Evolutionary conservation across 768 basidiomycete species (phyloP), one percentile per base, ranked within the genome.

Genomic region (Tulasnella sp.): DNA sequence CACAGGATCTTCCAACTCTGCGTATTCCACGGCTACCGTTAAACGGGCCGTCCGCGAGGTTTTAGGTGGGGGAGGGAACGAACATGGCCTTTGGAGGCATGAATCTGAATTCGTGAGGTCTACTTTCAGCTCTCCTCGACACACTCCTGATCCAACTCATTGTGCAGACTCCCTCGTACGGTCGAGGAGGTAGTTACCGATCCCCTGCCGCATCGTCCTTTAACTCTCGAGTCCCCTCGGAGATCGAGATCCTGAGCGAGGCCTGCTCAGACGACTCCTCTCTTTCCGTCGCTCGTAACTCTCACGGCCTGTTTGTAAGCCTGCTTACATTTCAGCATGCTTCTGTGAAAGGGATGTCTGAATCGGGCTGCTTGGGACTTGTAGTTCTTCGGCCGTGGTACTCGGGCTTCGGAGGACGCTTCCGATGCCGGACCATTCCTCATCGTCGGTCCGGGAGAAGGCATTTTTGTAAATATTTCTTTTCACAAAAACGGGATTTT

Each of bases 31-130:
- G 2, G 39, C 36, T 26, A 72, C 62, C 37, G 64, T 64, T 6
- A 72, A 72, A 41, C 5, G 7, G 22, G 42, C 62, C 19, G 32
- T 72, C 37, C 34, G 29, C 16, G 37, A 72, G 44, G 40, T 72
- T 29, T 22, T 72, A 14, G 71, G 71, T 39, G 71, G 62, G 14
- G 71, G 62, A 12, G 71, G 71, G 26, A 72, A 72, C 29, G 62
- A 72, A 11, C 22, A 37, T n/a, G 71, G 37, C 34, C 26, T 26
- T 16, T 69, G 67, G 62, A 63, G 16, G 64, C 59, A 32, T 11
- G 35, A 42, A n/a, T 12, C 22, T 9, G 62, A 29, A 40, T 72
- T 70, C 59, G 69, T 70, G 32, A 70, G 69, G 16, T 2, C 14
- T 29, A 16, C 47, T 44, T 12, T 6, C 40, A 0, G 37, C 29